Evolutionary conservation across 169 alveolate genomes (phyloP), one percentile per base, ranked within the genome.

Genomic region (Plasmodium blacklocki): DNA sequence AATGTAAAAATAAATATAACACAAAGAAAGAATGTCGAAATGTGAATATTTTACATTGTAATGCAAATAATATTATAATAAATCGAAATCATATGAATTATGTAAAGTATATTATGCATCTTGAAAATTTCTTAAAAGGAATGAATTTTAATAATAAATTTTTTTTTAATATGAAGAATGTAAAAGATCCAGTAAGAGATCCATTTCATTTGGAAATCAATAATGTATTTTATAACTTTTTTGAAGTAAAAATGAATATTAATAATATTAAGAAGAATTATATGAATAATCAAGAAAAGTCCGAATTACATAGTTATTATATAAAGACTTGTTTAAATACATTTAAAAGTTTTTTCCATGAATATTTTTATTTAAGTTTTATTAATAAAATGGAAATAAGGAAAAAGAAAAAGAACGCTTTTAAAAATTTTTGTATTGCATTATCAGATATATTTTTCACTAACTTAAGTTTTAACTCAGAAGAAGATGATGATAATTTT

Each of bases 361-460:
- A 83, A 39, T 83, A 83, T 58, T 83, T 83, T 12, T 83, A 83
- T 54, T 47, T 83, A 14, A 83, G 58, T 83, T 47, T 83, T 54
- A 83, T 75, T 1, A 83, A 83, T 19, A 59, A 39, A 68, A 23
- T 2, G 14, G 91, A 83, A 68, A 56, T 83, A 19, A 68, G 45
- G 29, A 83, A 83, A 19, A 83, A 83, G n/a, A 83, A 72, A 58
- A 83, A 83, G 59, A 68, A 68, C 26, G 52, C 72, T 5, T 83
- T 32, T 43, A 83, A 83, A 19, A 83, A 83, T 52, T 83, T 83
- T 23, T 83, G 91, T 58, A 68, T 83, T 18, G 91, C 91, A 18
- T 49, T 83, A 29, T 67, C 85, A 1, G 91, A 83, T 68, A 83
- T 83, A 2, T 83, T 83, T 67, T 83, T 52, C 26, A 68, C 56